phyloP scores from a whole-genome alignment of 148 eudicot genomes.

The Rhododendron henanense region DNA sequence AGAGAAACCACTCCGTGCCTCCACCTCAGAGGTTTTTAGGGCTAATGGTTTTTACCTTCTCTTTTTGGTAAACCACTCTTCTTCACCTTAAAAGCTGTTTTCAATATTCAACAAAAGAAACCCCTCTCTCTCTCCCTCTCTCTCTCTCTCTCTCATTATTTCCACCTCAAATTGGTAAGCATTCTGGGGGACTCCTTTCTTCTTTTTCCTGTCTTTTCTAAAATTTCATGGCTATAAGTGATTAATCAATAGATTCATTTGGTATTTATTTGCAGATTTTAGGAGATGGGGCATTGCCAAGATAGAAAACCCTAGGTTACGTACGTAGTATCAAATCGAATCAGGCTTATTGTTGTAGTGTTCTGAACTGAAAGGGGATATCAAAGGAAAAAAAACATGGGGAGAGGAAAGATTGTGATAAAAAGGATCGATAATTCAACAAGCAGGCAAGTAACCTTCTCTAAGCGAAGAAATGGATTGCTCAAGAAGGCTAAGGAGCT shows the following conservation, averaged over 20 bases:
- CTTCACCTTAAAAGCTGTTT: not conserved
- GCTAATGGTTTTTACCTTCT: too few relatives aligned
- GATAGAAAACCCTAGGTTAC: not conserved
- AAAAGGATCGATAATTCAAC: constrained; percentile 53
- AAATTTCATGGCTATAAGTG: not conserved
- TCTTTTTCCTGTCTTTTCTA: not conserved
- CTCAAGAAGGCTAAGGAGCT: constrained; percentile 61
- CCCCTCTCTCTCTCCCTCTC: not conserved
- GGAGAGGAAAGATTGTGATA: constrained; percentile 52
- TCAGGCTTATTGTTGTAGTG: not conserved
- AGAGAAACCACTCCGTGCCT: not conserved
- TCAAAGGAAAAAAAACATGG: constrained; percentile 23
- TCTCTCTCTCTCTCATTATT: not conserved
- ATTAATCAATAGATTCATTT: not conserved
- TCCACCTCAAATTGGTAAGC: constrained; percentile 14
- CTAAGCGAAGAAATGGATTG: constrained; percentile 54
- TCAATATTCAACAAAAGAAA: not conserved
- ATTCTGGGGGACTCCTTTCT: not conserved
- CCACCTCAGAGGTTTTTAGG: too few relatives aligned
- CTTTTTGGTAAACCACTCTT: not conserved
- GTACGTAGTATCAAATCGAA: not conserved
- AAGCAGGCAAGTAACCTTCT: constrained; percentile 59
- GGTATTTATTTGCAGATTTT: not conserved
- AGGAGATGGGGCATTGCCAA: not conserved
- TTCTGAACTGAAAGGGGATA: not conserved